phyloP scores from a whole-genome alignment of 371 early-diverging fungal species.

The Mortierella sp. region DNA sequence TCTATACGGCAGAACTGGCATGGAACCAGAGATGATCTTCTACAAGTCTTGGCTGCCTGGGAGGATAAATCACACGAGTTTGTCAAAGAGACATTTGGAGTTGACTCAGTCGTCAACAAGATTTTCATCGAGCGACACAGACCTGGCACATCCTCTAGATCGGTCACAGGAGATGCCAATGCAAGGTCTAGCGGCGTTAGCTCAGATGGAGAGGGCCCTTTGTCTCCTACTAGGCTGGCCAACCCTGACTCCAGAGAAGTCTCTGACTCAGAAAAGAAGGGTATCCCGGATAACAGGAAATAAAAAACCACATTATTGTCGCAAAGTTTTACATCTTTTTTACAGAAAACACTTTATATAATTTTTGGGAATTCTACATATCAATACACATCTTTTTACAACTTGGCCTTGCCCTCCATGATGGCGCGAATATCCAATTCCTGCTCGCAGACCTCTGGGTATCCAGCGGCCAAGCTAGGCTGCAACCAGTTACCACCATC shows the following conservation, averaged over 20 bases:
- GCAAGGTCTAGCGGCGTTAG: conserved; percentile 9
- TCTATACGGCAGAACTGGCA: conserved; percentile 72
- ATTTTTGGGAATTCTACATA: not conserved
- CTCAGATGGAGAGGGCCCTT: conserved; percentile 7
- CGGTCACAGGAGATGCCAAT: conserved; percentile 17
- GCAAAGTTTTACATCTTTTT: not conserved
- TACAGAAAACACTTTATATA: not conserved
- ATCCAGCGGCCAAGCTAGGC: conserved; percentile 43
- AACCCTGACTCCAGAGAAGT: conserved; percentile 35
- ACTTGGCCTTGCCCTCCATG: conserved; percentile 50
- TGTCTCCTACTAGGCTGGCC: conserved; percentile 8
- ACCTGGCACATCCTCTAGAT: conserved; percentile 9
- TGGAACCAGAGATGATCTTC: conserved; percentile 71
- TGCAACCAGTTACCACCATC: conserved; percentile 80
- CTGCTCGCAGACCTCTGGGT: conserved; percentile 48
- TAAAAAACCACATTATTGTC: not conserved
- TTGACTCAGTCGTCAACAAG: conserved; percentile 66
- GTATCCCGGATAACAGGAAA: not conserved
- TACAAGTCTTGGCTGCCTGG: conserved; percentile 75
- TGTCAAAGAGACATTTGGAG: conserved; percentile 78
- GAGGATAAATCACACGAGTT: conserved; percentile 80
- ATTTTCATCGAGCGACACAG: conserved; percentile 46
- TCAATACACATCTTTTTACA: conserved; percentile 19
- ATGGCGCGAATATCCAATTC: conserved; percentile 51
- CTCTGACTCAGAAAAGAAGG: conserved; percentile 25